A percentile compares a stretch with the other conserved stretches of the same genome.
Evolutionary conservation across 225 moss, liverwort and hornwort genomes (phyloP).

Genomic region (Polytrichum commune): DNA sequence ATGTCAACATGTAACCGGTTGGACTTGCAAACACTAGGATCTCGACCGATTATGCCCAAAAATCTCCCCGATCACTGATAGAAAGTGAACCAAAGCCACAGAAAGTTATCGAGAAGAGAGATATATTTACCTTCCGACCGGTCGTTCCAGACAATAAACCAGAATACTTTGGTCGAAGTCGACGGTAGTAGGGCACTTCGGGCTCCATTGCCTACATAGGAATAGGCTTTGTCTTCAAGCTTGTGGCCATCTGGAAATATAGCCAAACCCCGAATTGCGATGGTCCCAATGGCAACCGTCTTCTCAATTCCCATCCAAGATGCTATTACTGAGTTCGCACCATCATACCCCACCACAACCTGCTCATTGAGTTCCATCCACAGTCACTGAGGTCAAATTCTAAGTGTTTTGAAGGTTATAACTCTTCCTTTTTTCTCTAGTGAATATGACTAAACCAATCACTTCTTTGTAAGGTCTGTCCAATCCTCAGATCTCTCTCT

Average conservation of each 20-base stretch:
- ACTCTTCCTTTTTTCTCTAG: too few relatives aligned
- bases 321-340: slow-evolving; percentile 62
- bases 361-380: slow-evolving; percentile 6
- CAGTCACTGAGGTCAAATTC: too few relatives aligned
- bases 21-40: too few relatives aligned
- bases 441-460: too few relatives aligned
- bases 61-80: too few relatives aligned
- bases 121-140: slow-evolving; percentile 33
- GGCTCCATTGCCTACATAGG: slow-evolving; percentile 39
- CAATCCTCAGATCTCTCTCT: too few relatives aligned
- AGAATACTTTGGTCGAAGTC: slow-evolving; percentile 52
- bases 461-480: too few relatives aligned
- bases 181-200: slow-evolving; percentile 42
- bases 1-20: too few relatives aligned
- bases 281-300: slow-evolving; percentile 42
- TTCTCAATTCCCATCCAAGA: slow-evolving; percentile 57
- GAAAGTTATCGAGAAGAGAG: background rate
- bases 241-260: slow-evolving; percentile 34
- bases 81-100: background rate
- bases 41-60: too few relatives aligned
- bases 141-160: slow-evolving; percentile 51
- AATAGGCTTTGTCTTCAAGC: slow-evolving; percentile 21
- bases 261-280: slow-evolving; percentile 53
- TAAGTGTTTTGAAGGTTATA: too few relatives aligned
- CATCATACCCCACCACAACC: slow-evolving; percentile 66